These are phyloP conservation scores for Schizochytrium sp. DNA, from an alignment of 108 stramenopile species.

Conservation along the genomic window DNA sequence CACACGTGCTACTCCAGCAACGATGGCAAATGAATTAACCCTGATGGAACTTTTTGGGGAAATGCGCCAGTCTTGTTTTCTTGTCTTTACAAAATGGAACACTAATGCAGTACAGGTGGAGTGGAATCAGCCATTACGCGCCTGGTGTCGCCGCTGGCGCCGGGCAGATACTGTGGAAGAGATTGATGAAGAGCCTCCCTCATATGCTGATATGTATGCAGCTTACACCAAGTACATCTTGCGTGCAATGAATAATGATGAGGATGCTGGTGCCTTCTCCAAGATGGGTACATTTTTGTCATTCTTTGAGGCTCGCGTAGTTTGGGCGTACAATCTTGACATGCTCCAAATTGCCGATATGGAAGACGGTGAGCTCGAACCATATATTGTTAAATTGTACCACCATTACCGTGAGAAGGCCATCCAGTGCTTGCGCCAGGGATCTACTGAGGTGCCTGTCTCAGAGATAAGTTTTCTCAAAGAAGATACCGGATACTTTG, in stretches of 20 bases:
- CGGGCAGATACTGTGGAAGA: slow-evolving; percentile 48
- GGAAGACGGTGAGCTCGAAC: slow-evolving; percentile 58
- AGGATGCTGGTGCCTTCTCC: slow-evolving; percentile 52
- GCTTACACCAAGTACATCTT: slow-evolving; percentile 45
- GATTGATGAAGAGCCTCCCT: slow-evolving; percentile 44
- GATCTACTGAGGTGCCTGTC: slow-evolving; percentile 42
- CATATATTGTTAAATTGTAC: slow-evolving; percentile 51
- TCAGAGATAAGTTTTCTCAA: slow-evolving; percentile 11
- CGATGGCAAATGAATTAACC: slow-evolving; percentile 46
- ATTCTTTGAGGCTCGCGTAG: slow-evolving; percentile 56
- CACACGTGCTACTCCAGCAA: slow-evolving; percentile 57
- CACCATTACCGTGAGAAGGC: slow-evolving; percentile 49
- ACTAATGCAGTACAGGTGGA: slow-evolving; percentile 45
- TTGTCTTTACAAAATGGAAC: slow-evolving; percentile 57
- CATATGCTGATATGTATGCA: slow-evolving; percentile 40
- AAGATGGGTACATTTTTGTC: slow-evolving; percentile 58
- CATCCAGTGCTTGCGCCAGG: slow-evolving; percentile 13
- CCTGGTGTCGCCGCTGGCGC: slow-evolving; percentile 37
- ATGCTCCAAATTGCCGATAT: background rate
- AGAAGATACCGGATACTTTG: slow-evolving; percentile 40
- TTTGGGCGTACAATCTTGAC: slow-evolving; percentile 35
- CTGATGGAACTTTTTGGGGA: slow-evolving; percentile 57
- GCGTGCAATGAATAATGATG: slow-evolving; percentile 43
- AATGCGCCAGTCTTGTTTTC: slow-evolving; percentile 56
- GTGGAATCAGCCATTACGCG: slow-evolving; percentile 7